These are phyloP conservation scores for Diaporthe capsici DNA, from an alignment of 2,329 filamentous ascomycete species.

Conservation along the genomic window DNA sequence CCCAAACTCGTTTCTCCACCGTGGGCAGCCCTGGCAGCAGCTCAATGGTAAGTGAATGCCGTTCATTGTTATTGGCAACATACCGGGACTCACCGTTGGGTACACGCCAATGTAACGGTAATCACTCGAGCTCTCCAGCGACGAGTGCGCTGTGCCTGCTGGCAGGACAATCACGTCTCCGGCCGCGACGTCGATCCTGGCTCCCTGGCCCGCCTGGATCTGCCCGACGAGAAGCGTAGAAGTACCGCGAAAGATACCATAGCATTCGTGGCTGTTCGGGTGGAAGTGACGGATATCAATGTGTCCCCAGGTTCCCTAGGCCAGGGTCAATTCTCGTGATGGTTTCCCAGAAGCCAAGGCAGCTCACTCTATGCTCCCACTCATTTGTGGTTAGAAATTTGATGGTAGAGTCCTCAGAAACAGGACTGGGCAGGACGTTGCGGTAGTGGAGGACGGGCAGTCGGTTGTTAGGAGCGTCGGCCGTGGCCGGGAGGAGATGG, in stretches of 20 bases:
- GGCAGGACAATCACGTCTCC: conserved; percentile 9
- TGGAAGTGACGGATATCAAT: conserved; percentile 31
- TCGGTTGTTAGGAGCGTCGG: not conserved
- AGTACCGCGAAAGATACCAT: conserved; percentile 1
- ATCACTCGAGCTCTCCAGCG: not conserved
- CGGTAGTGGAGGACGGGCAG: conserved; percentile 8
- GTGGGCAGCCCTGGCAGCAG: not conserved
- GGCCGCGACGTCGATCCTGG: too few species aligned
- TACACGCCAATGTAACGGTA: conserved; percentile 14
- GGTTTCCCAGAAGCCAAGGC: too few species aligned
- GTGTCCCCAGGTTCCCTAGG: conserved; percentile 52
- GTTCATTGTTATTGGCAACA: too few species aligned
- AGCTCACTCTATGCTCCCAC: not conserved
- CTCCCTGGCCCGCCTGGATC: not conserved
- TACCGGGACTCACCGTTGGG: not conserved
- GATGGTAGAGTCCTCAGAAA: not conserved
- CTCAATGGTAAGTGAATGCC: too few species aligned
- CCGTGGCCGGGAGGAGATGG: too few species aligned
- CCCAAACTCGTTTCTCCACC: not conserved
- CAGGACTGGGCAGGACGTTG: not conserved
- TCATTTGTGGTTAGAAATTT: not conserved
- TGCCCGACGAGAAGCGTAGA: not conserved
- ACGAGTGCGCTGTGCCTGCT: conserved; percentile 5
- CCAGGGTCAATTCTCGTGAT: not conserved
- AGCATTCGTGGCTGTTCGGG: conserved; percentile 32